phyloP scores from a whole-genome alignment of 2,329 filamentous ascomycete genomes.

The Neonectria ditissima region DNA sequence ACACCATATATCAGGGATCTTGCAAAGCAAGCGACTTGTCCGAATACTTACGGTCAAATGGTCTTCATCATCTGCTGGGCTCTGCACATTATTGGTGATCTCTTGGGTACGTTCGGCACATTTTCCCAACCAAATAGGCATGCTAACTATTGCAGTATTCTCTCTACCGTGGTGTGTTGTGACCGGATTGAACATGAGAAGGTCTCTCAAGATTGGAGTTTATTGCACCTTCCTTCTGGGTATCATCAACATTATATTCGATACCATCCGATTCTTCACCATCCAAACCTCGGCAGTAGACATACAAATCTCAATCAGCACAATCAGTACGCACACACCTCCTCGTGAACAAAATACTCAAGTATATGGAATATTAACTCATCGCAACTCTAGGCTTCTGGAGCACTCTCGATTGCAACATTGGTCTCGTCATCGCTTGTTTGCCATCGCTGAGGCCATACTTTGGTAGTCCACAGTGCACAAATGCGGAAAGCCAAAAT shows the following conservation, averaged over 20 bases:
- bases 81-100: neutral
- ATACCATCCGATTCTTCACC: slow-evolving; percentile 33
- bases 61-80: neutral
- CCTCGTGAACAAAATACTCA: no score
- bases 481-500: no score
- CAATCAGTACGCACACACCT: slow-evolving; percentile 20
- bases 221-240: slow-evolving; percentile 33
- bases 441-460: no score
- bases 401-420: no score
- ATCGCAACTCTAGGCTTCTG: no score
- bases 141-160: neutral
- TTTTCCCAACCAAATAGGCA: neutral
- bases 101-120: neutral
- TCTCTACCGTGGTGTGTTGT: slow-evolving; percentile 14
- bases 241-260: slow-evolving; percentile 34
- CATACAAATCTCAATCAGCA: slow-evolving; percentile 31
- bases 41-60: no score
- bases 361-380: no score
- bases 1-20: neutral
- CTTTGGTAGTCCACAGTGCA: no score
- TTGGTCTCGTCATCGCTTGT: no score
- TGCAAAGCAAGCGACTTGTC: no score
- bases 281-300: slow-evolving; percentile 17
- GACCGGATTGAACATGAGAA: neutral
- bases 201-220: slow-evolving; percentile 5